Base-by-base conservation (phyloP, 2,329 filamentous ascomycete genomes). In the Epicoccum nigrum region DNA sequence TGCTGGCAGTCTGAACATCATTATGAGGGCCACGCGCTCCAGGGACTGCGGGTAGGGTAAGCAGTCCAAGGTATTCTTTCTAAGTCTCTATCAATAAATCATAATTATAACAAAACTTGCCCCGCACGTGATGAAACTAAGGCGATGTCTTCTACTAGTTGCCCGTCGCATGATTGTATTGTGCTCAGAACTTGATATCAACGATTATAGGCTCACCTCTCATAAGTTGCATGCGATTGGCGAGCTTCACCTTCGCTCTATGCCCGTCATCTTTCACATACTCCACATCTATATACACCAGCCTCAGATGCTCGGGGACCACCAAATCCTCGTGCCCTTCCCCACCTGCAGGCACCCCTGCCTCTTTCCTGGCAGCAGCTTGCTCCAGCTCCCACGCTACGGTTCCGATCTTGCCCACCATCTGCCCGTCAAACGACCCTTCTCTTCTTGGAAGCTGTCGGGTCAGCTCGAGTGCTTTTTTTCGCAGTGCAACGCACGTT, bases 341-440 rank as follows among this genome's bases (percentile, higher is more conserved):
- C 13, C 12, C 39, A 23, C 62, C 51, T 4, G 25, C 40, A 7
- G n/a, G 11, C 19, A 50, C 12, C 7, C 58, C 56, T 32, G 56
- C 19, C 23, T 58, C 55, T 8, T 47, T 56, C 23, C 62, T 46
- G 12, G 56, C 39, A 16, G 56, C 60, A 31, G 55, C 55, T 50
- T 72, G 64, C 41, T 72, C 69, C 15, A 71, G 25, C 17, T 33
- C 49, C 51, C 70, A 55, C 5, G 57, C 53, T 40, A 64, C 62
- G 40, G 51, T 56, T 2, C 66, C 69, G 20, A 72, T 59, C 17
- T 59, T 51, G 0, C 68, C 71, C 83, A 84, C 86, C 82, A 90
- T 65, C 79, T 89, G 1, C 82, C 86, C 63, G 83, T 78, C 34
- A 72, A 76, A 67, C 84, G 88, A 2, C 73, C 81, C 16, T 65